Evolutionary conservation across 345 rosid genomes (phyloP), one percentile per base, ranked within the genome.

Genomic region (Orychophragmus violaceus): DNA sequence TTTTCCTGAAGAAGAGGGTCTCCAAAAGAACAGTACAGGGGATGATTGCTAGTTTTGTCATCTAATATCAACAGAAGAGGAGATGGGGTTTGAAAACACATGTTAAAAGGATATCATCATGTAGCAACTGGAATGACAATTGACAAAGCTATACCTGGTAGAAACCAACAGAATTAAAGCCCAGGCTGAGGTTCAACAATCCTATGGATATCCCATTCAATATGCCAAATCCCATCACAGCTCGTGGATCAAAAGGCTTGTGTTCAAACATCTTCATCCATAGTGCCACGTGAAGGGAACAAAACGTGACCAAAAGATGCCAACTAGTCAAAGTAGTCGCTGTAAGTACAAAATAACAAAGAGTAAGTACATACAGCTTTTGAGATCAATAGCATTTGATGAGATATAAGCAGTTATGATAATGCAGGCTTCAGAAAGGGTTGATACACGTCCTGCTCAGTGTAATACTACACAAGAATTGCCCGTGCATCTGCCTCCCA

Each of bases 281-380:
- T 82, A 91, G 66, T 48, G 99, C 99, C 75, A 89, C 93, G 62
- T 95, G 99, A 80, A 95, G 99, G 51, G 97, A 95, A 72, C 97
- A 91, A 84, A 95, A 95, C 0, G 99, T 95, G 60, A 95, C 99
- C 80, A 95, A 76, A 63, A 95, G 99, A 85, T 95, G 99, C 99
- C 99, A 95, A 80, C 99, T 95, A 44, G 99, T 95, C 88, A 95
- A 79, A 39, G 99, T 95, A 52, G 99, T 95, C 56, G 99, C 99
- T 95, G 87, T 55, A 71, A 12, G 16, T 49, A 30, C 25, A 64
- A 75, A 16, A 56, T 5, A 44, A 69, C 69, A 69, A n/a, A 63
- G 29, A 56, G 32, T 75, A 35, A 69, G 66, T 21, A 67, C 28
- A 60, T 6, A 32, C 23, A 58, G 60, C 30, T 35, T 1, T 30